These are phyloP conservation scores for Lentinula boryana DNA, from an alignment of 768 basidiomycete genomes.

Conservation along the genomic window DNA sequence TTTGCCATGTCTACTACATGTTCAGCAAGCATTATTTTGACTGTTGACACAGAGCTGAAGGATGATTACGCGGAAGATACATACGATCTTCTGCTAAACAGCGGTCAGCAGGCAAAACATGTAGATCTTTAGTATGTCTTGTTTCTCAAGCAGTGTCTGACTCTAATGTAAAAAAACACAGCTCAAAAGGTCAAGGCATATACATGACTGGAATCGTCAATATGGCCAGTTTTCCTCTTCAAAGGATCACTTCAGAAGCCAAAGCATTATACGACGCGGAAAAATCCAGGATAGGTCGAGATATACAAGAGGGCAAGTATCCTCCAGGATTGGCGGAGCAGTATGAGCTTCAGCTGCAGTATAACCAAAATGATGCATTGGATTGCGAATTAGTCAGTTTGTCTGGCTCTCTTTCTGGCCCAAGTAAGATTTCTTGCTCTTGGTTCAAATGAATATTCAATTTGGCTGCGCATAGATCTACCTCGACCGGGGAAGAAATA, in stretches of 20 bases:
- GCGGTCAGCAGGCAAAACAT: conserved; percentile 20
- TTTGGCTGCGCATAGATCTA: conserved; percentile 12
- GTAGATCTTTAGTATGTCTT: conserved; percentile 24
- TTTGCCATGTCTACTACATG: neutral
- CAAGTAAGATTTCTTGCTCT: conserved; percentile 9
- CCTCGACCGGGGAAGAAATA: conserved; percentile 36
- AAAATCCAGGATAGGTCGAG: conserved; percentile 4
- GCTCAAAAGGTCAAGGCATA: conserved; percentile 10
- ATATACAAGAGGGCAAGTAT: conserved; percentile 4
- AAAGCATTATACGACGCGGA: conserved; percentile 9
- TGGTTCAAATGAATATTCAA: conserved; percentile 7
- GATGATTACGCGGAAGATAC: conserved; percentile 20
- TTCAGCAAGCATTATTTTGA: neutral
- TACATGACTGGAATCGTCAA: conserved; percentile 11
- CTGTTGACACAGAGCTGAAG: conserved; percentile 19
- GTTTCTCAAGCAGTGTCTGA: too few relatives aligned
- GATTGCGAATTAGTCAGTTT: conserved; percentile 26
- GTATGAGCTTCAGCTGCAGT: conserved; percentile 11
- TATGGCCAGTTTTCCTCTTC: conserved; percentile 13
- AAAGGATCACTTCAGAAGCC: conserved; percentile 11
- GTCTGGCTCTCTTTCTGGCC: conserved; percentile 17
- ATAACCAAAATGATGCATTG: conserved; percentile 11
- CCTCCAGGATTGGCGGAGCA: conserved; percentile 9
- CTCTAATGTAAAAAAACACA: neutral
- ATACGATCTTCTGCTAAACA: conserved; percentile 23